Conservation (phyloP, 768 basidiomycete genomes). For the Paxillus involutus region DNA sequence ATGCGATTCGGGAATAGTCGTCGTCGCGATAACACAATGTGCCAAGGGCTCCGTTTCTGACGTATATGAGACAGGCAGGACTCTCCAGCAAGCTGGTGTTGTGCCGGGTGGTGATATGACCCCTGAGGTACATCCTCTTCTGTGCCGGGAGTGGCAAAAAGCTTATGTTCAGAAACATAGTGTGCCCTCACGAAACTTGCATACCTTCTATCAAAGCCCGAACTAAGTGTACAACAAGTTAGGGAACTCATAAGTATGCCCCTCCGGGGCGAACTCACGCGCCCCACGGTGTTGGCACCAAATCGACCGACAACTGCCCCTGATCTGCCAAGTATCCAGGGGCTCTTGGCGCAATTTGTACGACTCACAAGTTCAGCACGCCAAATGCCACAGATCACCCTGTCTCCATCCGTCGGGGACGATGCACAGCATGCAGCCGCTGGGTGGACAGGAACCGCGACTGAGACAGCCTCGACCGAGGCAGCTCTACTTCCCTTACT, state of each 20-base stretch:
- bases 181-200: conserved; percentile 88
- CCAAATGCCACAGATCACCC: conserved; percentile 35
- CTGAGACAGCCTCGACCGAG: conserved; percentile 71
- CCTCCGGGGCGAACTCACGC: conserved; percentile 86
- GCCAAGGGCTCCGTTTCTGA: conserved; percentile 82
- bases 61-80: conserved; percentile 78
- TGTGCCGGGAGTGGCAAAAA: not conserved
- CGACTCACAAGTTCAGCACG: conserved; percentile 51
- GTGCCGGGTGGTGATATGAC: conserved; percentile 92
- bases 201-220: conserved; percentile 86
- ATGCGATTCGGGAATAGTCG: conserved; percentile 77
- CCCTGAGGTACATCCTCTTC: conserved; percentile 63
- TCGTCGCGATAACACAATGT: conserved; percentile 93
- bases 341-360: conserved; percentile 65
- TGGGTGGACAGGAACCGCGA: conserved; percentile 77
- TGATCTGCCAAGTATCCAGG: conserved; percentile 61
- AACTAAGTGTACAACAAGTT: conserved; percentile 66
- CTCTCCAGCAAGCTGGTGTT: conserved; percentile 70
- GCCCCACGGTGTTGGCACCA: conserved; percentile 42
- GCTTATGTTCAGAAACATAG: conserved; percentile 37
- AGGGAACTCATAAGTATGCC: conserved; percentile 74
- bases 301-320: conserved; percentile 42
- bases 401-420: conserved; percentile 35
- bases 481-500: conserved; percentile 73
- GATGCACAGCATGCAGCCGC: conserved; percentile 47